Conservation (phyloP, 352 stramenopile species). For the Sclerospora graminicola region DNA sequence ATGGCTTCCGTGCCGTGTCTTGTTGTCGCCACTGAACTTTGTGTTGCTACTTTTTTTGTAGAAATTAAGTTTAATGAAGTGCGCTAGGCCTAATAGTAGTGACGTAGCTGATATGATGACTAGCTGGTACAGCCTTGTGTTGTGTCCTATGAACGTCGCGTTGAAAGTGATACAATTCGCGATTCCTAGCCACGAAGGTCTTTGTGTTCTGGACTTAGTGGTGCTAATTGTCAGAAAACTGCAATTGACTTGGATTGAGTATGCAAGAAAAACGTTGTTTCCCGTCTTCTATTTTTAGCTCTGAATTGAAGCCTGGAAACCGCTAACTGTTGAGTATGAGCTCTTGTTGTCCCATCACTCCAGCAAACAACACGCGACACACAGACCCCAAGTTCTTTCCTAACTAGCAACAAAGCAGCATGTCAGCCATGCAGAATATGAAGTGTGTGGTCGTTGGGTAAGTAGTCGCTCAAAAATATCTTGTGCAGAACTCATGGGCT, state of each 20-base stretch:
- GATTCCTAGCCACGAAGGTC: constrained; percentile 2
- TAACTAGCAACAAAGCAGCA: constrained; percentile 1
- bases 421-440: constrained; percentile 89
- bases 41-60: constrained; percentile 9
- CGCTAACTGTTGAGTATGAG: constrained; percentile 5
- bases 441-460: constrained; percentile 89
- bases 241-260: constrained; percentile 13
- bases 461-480: constrained; percentile 6
- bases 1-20: neutral
- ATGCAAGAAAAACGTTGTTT: constrained; percentile 10
- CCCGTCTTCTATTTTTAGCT: constrained; percentile 23
- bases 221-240: constrained; percentile 1
- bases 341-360: constrained; percentile 9
- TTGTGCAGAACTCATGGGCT: constrained; percentile 1
- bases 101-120: neutral
- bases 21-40: constrained; percentile 1
- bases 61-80: constrained; percentile 71
- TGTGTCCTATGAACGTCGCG: neutral
- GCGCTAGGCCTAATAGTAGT: constrained; percentile 9
- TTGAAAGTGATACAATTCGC: neutral
- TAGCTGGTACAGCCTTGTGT: neutral
- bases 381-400: neutral
- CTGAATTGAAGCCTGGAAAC: constrained; percentile 37
- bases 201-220: constrained; percentile 11
- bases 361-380: constrained; percentile 8